Base-by-base conservation (phyloP, 2,329 filamentous ascomycete genomes). In the Xylariaceae sp. region DNA sequence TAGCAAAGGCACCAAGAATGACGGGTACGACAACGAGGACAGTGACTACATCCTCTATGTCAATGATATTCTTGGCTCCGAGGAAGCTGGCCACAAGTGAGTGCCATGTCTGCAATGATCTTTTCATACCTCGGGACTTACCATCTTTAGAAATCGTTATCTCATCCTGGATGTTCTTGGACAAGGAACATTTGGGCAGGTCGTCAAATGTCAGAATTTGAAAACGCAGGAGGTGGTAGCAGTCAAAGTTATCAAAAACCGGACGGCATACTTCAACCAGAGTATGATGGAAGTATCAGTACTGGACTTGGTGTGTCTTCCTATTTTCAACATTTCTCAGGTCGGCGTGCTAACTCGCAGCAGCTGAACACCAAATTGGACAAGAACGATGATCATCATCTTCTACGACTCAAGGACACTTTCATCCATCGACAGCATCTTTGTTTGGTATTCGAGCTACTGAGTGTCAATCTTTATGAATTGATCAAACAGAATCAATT, bases 221-320 rank as follows among this genome's bases (percentile, higher is more conserved):
- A 96, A 96, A 73, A 97, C 94, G 1, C 91, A 96, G 68, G 94
- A 99, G 71, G 94, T 99, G 36, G 94, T 99, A 40, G 94, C 94
- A 3, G 94, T 99, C 59, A 99, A 99, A 73, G 94, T 99, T 47
- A 94, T 99, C 74, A 99, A 99, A 74, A 99, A 99, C 71, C 86
- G 92, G 63, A 99, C 94, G 1, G 94, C 94, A 35, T 99, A 99
- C 70, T 99, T 99, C 75, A 99, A 99, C 67, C 94, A 99, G 71
- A 97, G 94, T 70, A 99, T 99, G 94, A 99, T 99, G 94, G 94
- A 99, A 68, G 94, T 99, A 31, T 99, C 94, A 1, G 94, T 99
- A 19, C 77, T 99, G 50, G 94, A 99, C 70, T 68, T 99, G 77
- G 90, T 95, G 77, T 50, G 82, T 60, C 46, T 12, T 41, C 19